Base-by-base conservation (phyloP, 495 filamentous ascomycete species). In the Aspergillus taichungensis region DNA sequence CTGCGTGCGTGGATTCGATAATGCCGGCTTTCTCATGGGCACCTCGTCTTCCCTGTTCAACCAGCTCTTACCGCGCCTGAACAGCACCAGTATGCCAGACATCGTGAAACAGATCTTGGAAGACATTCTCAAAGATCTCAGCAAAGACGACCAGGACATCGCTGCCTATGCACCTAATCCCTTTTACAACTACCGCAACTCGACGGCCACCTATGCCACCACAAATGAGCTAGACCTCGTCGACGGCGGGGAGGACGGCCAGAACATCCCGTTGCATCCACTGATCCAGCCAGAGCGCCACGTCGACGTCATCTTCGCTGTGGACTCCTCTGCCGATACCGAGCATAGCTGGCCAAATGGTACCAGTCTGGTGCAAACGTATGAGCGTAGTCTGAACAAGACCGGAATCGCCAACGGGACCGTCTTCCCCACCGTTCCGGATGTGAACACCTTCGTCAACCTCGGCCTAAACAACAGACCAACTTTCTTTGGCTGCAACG, bases 401-500 rank as follows among this genome's bases (percentile, higher is more conserved):
- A 64, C 62, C 3, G 65, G 46, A 34, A 82, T 88, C 49, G 67
- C 69, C 42, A 94, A 94, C 67, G 85, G 86, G 37, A 94, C 89
- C 6, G 65, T 75, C 2, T 95, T 95, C 71, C 87, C 89, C 0
- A 53, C 74, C 8, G 72, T 95, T 6, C 89, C 89, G 3, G 87
- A 87, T 61, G 63, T 69, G 38, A 81, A 87, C 69, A 90, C 87
- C 5, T 91, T 96, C 63, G 62, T 95, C 50, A 88, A 91, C 66
- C 75, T 85, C 0, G 83, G 83, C 30, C 71, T 96, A 10, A 96
- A 94, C 76, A 74, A 66, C 50, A 77, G 75, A 12, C 90, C 90
- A 5, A 86, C 87, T 6, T 95, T 96, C 70, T 96, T 96, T 66
- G 90, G 90, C 49, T 96, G 90, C 68, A 67, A 88, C 62, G 68